phyloP scores from a whole-genome alignment of 441 rosid species.

The Rhodomyrtus psidioides region DNA sequence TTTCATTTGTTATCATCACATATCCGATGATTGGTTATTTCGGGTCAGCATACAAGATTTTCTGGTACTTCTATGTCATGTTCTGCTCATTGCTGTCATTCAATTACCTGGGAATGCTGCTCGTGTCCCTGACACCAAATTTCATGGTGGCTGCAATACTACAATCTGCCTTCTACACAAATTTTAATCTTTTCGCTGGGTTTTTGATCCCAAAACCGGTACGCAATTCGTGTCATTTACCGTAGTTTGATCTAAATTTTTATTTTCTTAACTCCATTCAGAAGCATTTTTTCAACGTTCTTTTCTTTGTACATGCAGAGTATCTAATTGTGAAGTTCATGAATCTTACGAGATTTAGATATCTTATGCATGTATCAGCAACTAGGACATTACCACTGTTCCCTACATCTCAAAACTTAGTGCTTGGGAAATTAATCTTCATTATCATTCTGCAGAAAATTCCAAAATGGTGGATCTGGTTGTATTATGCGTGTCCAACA shows the following conservation, averaged over 20 bases:
- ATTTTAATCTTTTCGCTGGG: slow-evolving; percentile 43
- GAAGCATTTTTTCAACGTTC: neutral
- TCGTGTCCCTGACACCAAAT: slow-evolving; percentile 46
- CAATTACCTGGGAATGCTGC: slow-evolving; percentile 48
- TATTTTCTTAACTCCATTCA: neutral
- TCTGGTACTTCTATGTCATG: slow-evolving; percentile 45
- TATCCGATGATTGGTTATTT: slow-evolving; percentile 53
- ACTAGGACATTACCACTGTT: neutral
- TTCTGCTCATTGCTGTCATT: slow-evolving; percentile 31
- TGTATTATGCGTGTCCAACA: slow-evolving; percentile 33
- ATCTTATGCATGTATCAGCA: neutral
- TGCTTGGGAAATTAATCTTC: neutral
- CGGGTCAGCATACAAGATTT: slow-evolving; percentile 28
- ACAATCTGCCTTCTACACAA: slow-evolving; percentile 26
- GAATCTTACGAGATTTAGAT: neutral
- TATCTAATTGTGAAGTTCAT: neutral
- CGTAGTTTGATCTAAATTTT: neutral
- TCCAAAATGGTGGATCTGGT: slow-evolving; percentile 58
- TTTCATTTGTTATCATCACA: slow-evolving; percentile 22
- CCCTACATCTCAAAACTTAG: neutral
- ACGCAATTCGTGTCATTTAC: slow-evolving; percentile 7
- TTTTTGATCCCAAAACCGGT: slow-evolving; percentile 45
- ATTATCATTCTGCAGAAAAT: slow-evolving; percentile 28
- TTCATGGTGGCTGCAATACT: slow-evolving; percentile 34
- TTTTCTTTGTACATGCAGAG: neutral